Evolutionary conservation across 1,284 basidiomycete genomes (phyloP).

Genomic region (Irpex rosettiformis): DNA sequence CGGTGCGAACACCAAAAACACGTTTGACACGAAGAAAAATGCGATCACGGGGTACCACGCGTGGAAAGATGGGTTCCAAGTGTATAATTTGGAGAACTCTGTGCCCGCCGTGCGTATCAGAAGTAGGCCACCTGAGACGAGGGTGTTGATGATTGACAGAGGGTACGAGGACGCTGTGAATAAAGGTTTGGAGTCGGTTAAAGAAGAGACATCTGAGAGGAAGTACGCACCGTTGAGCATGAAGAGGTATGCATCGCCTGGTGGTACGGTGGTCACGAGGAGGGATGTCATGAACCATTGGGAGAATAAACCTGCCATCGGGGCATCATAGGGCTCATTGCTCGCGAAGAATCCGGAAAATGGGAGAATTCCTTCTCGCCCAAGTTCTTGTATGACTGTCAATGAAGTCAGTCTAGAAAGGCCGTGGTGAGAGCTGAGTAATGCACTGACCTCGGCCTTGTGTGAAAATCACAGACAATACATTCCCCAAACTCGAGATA

Average conservation of each 20-base stretch:
- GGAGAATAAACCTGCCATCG: constrained; percentile 51
- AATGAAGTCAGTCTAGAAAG: neutral
- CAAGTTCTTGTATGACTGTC: constrained; percentile 69
- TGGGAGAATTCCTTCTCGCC: constrained; percentile 62
- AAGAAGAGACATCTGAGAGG: neutral
- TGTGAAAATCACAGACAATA: constrained; percentile 57
- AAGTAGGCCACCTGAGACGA: too few species aligned
- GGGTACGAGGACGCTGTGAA: neutral
- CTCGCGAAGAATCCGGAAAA: constrained; percentile 59
- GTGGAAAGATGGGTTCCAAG: too few species aligned
- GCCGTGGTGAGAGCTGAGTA: neutral
- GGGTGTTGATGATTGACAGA: too few species aligned
- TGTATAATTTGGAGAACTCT: too few species aligned
- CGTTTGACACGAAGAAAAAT: too few species aligned
- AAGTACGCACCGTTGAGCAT: constrained; percentile 51
- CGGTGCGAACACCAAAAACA: too few species aligned
- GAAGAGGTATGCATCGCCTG: constrained; percentile 68
- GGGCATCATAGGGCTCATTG: constrained; percentile 61
- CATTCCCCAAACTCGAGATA: constrained; percentile 58
- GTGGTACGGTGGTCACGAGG: constrained; percentile 48
- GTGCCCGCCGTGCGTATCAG: too few species aligned
- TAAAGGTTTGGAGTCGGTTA: neutral
- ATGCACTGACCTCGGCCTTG: constrained; percentile 51
- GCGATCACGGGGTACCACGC: too few species aligned
- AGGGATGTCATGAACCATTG: constrained; percentile 54